Evolutionary conservation across 176 grass and related monocot species (phyloP).

Genomic region (Eragrostis curvula): DNA sequence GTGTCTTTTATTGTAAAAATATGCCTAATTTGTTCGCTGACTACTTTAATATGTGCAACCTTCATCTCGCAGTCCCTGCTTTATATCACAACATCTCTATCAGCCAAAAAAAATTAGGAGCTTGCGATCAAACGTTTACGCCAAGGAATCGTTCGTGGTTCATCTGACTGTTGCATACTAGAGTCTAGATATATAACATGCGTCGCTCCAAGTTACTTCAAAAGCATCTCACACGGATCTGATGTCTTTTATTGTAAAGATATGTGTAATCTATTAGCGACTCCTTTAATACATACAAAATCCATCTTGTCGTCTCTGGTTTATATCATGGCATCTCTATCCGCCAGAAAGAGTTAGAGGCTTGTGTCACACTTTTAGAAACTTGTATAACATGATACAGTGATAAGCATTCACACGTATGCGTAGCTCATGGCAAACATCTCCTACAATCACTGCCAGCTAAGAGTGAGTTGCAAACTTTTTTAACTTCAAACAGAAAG

Average conservation of each 20-base stretch:
- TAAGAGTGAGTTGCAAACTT: background rate
- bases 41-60: background rate
- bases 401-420: background rate
- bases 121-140: too few relatives aligned
- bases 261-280: too few relatives aligned
- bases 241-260: too few relatives aligned
- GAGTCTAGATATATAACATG: too few relatives aligned
- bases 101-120: too few relatives aligned
- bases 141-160: too few relatives aligned
- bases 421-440: background rate
- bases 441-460: background rate
- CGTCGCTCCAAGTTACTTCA: too few relatives aligned
- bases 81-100: background rate
- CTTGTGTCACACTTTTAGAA: background rate
- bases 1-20: background rate
- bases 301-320: too few relatives aligned
- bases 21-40: background rate
- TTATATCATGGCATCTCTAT: too few relatives aligned
- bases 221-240: too few relatives aligned
- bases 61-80: accelerated
- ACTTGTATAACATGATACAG: background rate
- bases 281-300: too few relatives aligned
- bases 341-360: background rate
- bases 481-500: background rate
- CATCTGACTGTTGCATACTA: too few relatives aligned